Conservation (phyloP, 257 asterid genomes). For the Hygrophila difformis region DNA sequence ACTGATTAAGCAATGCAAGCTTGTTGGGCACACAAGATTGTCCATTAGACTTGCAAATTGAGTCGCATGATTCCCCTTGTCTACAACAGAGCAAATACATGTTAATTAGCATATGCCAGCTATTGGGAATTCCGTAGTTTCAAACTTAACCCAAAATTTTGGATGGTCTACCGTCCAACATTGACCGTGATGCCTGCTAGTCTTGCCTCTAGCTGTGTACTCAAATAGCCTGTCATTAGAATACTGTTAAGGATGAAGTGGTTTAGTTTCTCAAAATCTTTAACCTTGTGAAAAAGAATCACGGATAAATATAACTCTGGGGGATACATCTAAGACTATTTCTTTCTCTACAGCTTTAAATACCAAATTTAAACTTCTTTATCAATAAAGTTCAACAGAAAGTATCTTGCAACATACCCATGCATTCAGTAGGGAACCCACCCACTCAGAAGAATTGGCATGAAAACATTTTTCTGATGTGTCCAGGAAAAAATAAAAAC, state of each 20-base stretch:
- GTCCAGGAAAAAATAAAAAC: no score
- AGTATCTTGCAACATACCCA: no score
- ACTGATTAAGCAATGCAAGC: conserved; percentile 65
- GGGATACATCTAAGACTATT: conserved; percentile 1
- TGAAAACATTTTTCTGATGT: no score
- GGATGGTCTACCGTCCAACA: conserved; percentile 53
- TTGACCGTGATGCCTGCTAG: conserved; percentile 62
- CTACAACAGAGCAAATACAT: conserved; percentile 28
- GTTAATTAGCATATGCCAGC: conserved; percentile 18
- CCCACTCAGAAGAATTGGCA: no score
- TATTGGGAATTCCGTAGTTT: not conserved
- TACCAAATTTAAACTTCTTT: no score
- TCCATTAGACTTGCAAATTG: conserved; percentile 65
- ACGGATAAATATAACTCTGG: conserved; percentile 3
- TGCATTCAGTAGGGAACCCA: no score
- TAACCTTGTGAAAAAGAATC: conserved; percentile 9
- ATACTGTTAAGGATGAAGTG: conserved; percentile 13
- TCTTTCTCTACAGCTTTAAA: no score
- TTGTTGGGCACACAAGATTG: conserved; percentile 92
- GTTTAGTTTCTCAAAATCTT: conserved; percentile 8
- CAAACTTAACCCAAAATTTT: conserved; percentile 2
- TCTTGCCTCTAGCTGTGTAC: conserved; percentile 43
- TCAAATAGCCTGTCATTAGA: conserved; percentile 35
- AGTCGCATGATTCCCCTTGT: conserved; percentile 87
- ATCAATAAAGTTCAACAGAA: no score